Conservation (phyloP, 305 asterid genomes). For the Fraxinus latifolia region DNA sequence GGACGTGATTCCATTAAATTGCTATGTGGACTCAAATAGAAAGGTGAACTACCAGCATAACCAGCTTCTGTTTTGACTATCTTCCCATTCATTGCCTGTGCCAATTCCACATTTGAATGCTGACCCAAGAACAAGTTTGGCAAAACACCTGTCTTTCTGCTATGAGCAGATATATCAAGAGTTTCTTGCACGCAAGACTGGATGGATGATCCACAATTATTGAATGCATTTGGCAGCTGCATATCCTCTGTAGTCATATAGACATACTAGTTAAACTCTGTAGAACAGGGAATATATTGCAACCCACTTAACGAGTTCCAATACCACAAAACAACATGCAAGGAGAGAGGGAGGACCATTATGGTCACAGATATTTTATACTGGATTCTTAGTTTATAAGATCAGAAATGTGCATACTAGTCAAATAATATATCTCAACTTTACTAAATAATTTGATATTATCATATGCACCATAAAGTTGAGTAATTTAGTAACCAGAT, state of each 20-base stretch:
- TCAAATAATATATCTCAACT: neutral
- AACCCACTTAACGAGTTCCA: neutral
- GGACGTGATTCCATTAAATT: slow-evolving; percentile 44
- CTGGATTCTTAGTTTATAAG: neutral
- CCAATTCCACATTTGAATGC: slow-evolving; percentile 45
- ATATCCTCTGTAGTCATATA: slow-evolving; percentile 33
- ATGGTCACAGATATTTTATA: too few species aligned
- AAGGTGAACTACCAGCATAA: slow-evolving; percentile 54
- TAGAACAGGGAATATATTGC: slow-evolving; percentile 5
- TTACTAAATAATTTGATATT: neutral
- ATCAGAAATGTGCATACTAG: neutral
- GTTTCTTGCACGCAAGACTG: slow-evolving; percentile 42
- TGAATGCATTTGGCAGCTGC: slow-evolving; percentile 32
- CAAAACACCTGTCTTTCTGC: slow-evolving; percentile 45
- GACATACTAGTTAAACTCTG: neutral
- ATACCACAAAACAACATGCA: neutral
- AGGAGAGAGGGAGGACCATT: neutral
- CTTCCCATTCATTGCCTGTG: slow-evolving; percentile 49
- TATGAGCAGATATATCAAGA: slow-evolving; percentile 39
- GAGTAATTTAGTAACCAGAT: neutral
- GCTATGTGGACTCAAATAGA: slow-evolving; percentile 48
- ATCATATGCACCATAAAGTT: neutral
- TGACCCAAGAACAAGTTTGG: slow-evolving; percentile 53
- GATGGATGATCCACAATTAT: slow-evolving; percentile 31
- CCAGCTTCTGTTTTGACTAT: slow-evolving; percentile 57